Evolutionary conservation across 345 rosid species (phyloP).

Genomic region (Aquilaria malaccensis): DNA sequence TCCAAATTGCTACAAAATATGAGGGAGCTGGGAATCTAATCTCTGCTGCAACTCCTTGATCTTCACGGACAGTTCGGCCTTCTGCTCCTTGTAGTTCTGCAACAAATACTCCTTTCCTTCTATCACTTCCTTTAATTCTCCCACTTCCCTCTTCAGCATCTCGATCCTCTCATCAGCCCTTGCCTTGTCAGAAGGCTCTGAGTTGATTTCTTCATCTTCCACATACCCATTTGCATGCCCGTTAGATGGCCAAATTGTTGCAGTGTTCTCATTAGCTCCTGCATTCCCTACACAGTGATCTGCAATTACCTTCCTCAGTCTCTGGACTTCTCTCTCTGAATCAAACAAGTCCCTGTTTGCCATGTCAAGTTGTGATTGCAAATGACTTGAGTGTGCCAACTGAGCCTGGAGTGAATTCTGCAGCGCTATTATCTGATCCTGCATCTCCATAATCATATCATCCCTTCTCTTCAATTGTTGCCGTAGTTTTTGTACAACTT

Average conservation of each 20-base stretch:
- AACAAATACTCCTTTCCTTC: slow-evolving; percentile 85
- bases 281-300: slow-evolving; percentile 64
- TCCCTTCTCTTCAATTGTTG: slow-evolving; percentile 95
- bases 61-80: slow-evolving; percentile 70
- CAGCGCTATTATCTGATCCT: slow-evolving; percentile 73
- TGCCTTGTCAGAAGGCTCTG: slow-evolving; percentile 37
- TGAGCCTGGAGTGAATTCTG: slow-evolving; percentile 66
- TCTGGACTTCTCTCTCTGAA: slow-evolving; percentile 72
- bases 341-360: slow-evolving; percentile 69
- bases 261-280: slow-evolving; percentile 29
- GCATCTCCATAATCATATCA: slow-evolving; percentile 95
- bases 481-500: slow-evolving; percentile 86
- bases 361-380: slow-evolving; percentile 73
- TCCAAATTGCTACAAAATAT: slow-evolving; percentile 75
- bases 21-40: slow-evolving; percentile 83
- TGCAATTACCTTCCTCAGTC: slow-evolving; percentile 80
- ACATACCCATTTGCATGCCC: slow-evolving; percentile 56
- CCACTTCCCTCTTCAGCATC: slow-evolving; percentile 78
- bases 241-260: slow-evolving; percentile 40
- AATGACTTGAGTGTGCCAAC: slow-evolving; percentile 52
- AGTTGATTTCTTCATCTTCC: slow-evolving; percentile 32
- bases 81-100: slow-evolving; percentile 84
- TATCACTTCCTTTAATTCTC: slow-evolving; percentile 80
- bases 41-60: slow-evolving; percentile 79
- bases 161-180: slow-evolving; percentile 53